A percentile compares a stretch with the other conserved stretches of the same genome.
Conservation (phyloP, 768 basidiomycete genomes). For the Hortiboletus campestris region DNA sequence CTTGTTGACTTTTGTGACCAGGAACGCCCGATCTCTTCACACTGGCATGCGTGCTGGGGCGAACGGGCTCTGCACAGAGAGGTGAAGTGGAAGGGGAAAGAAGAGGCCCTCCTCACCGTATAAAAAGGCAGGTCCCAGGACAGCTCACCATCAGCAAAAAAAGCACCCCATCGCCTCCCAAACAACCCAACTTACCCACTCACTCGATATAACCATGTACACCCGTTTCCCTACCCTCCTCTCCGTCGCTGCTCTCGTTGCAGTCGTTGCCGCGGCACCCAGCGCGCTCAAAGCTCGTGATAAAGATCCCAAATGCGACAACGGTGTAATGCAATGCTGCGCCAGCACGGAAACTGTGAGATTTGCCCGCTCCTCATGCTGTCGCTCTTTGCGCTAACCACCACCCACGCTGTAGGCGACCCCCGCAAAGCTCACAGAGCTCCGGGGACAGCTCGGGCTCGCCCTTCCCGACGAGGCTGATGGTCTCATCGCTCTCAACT, state of each 20-base stretch:
- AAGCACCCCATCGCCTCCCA: neutral
- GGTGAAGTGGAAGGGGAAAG: neutral
- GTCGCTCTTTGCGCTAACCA: neutral
- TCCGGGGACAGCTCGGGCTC: slow-evolving; percentile 1
- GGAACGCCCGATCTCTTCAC: too few relatives aligned
- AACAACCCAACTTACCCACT: neutral
- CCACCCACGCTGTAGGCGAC: neutral
- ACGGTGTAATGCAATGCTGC: slow-evolving; percentile 13
- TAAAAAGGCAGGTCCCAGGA: neutral
- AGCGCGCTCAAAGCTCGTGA: neutral
- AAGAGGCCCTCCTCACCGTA: neutral
- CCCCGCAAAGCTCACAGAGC: neutral
- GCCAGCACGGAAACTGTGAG: neutral
- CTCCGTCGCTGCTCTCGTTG: slow-evolving; percentile 7
- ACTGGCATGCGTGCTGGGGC: neutral
- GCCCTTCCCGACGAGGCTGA: neutral
- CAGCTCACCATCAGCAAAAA: neutral
- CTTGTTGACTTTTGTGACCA: neutral
- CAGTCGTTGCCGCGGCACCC: slow-evolving; percentile 8
- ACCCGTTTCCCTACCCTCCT: slow-evolving; percentile 4
- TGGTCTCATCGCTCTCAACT: slow-evolving; percentile 7
- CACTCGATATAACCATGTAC: slow-evolving; percentile 1
- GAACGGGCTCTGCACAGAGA: neutral
- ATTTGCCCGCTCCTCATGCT: too few relatives aligned
- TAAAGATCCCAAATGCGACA: slow-evolving; percentile 2